Conservation (phyloP, 2,329 filamentous ascomycete genomes). For the Aspergillus brunneoviolaceus region DNA sequence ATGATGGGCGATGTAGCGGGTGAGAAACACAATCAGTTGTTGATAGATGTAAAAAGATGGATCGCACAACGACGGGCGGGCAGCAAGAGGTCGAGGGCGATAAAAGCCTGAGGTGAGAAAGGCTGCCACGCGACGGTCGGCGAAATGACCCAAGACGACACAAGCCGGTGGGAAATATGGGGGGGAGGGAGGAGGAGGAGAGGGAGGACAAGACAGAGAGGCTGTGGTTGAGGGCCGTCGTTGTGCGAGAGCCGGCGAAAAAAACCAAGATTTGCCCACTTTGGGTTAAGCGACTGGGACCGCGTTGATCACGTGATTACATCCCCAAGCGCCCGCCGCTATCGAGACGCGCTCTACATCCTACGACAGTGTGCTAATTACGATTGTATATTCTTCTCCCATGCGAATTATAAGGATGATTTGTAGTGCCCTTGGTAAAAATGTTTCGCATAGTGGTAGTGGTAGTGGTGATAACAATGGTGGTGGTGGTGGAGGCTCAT, state of each 20-base stretch:
- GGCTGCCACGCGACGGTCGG: conserved; percentile 39
- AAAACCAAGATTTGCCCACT: conserved; percentile 32
- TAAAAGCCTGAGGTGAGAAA: conserved; percentile 23
- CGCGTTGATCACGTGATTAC: conserved; percentile 31
- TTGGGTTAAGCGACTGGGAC: conserved; percentile 38
- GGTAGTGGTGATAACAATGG: not conserved
- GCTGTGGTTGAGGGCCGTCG: conserved; percentile 12
- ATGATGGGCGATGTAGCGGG: conserved; percentile 54
- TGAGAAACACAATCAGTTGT: conserved; percentile 22
- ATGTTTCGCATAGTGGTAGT: not conserved
- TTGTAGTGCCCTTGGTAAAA: too few species aligned
- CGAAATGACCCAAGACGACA: conserved; percentile 21
- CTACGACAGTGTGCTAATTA: not conserved
- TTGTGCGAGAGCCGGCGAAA: conserved; percentile 39
- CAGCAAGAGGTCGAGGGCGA: conserved; percentile 30
- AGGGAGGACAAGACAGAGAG: not conserved
- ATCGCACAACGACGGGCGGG: conserved; percentile 29
- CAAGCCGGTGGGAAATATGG: conserved; percentile 23
- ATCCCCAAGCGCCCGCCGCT: too few species aligned
- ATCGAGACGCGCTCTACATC: not conserved
- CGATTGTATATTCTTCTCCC: not conserved
- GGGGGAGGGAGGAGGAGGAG: not conserved
- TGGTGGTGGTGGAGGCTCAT: not conserved
- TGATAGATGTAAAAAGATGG: conserved; percentile 12
- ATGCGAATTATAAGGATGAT: not conserved